Evolutionary conservation across 2,329 filamentous ascomycete genomes (phyloP).

Genomic region (Ophiostoma ulmi): DNA sequence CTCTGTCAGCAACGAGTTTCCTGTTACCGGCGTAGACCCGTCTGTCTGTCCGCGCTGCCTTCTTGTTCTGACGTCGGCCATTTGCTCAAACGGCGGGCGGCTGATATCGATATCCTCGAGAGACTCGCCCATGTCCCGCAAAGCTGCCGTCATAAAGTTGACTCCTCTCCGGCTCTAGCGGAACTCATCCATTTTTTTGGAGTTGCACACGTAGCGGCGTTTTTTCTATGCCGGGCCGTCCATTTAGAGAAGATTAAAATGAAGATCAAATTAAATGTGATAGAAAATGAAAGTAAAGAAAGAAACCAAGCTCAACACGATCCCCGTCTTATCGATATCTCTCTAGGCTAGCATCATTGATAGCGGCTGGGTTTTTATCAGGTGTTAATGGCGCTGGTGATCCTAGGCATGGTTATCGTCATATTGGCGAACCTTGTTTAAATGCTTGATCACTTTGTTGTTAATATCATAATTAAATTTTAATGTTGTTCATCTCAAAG

Average conservation of each 20-base stretch:
- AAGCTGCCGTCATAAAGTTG: neutral
- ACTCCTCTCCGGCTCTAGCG: slow-evolving; percentile 34
- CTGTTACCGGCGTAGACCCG: neutral
- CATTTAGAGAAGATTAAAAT: neutral
- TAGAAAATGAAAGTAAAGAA: neutral
- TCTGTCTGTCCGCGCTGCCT: neutral
- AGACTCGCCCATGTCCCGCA: neutral
- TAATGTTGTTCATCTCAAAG: no score
- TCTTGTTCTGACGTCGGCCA: neutral
- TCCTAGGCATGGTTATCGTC: neutral
- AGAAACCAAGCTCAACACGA: neutral
- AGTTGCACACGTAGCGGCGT: neutral
- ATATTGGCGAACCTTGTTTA: neutral
- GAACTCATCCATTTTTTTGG: slow-evolving; percentile 38
- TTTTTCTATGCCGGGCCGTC: neutral
- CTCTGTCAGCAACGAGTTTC: neutral
- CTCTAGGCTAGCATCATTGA: neutral
- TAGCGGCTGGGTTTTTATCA: neutral
- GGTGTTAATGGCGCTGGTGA: neutral
- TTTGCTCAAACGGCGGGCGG: neutral
- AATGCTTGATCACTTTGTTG: no score
- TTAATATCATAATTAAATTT: no score
- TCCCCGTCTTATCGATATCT: neutral
- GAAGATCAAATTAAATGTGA: neutral
- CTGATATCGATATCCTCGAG: neutral